Evolutionary conservation across 108 stramenopile species (phyloP), one percentile per base, ranked within the genome.

Genomic region (Discostella pseudostelligera): DNA sequence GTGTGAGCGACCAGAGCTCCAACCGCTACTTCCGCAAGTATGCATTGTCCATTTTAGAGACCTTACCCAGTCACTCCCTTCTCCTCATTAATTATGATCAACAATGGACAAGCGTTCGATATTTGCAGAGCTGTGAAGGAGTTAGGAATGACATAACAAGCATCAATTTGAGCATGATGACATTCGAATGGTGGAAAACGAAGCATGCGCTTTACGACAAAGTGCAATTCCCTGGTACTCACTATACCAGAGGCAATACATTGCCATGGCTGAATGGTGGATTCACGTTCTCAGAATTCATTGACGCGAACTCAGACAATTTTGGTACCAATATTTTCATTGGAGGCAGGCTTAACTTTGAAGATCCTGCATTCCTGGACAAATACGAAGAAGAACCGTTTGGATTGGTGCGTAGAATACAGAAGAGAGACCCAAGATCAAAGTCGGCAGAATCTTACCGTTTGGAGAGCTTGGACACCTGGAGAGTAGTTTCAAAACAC

Each of bases 41-140:
- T 77, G 88, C 88, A 14, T 59, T 49, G 46, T 86, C 87, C 3
- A 65, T 92, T 32, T 51, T 92, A 5, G 75, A 70, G 4, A 69
- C 83, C 1, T 55, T 92, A n/a, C 91, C 91, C 2, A 16, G 25
- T 37, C 28, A 79, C 35, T 76, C 87, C 4, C 48, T 90, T 4
- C 42, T 92, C 14, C 59, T 92, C 16, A 81, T 88, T 17, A 89
- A 89, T 61, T 90, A 90, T 69, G 91, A 92, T 42, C 87, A 88
- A 73, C 76, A 86, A 45, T 93, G 89, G 87, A 90, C 91, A 8
- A 84, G 87, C 24, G 59, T 89, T 24, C 56, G 91, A 20, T 93
- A 93, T 57, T 46, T 88, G 49, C 87, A 89, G 66, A 76, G 80
- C 26, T 93, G 91, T 59, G 89, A 90, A 72, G 79, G 81, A 5